Evolutionary conservation across 2,329 filamentous ascomycete genomes (phyloP), one percentile per base, ranked within the genome.

Genomic region (Aspergillus pseudoglaucus): DNA sequence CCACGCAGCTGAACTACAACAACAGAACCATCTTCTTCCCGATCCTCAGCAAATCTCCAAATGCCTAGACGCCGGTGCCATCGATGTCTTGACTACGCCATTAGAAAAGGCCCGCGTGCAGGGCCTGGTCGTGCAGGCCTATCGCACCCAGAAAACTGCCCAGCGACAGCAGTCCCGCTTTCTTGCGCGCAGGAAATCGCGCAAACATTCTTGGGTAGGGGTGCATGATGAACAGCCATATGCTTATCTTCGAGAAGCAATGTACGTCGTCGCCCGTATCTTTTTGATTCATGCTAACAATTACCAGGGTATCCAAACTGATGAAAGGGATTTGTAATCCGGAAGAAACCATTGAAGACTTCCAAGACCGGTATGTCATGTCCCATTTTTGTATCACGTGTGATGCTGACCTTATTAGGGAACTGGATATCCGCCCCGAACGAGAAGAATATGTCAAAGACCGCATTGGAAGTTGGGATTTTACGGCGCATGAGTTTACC

Each of bases 121-220:
- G 50, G 83, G 84, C 25, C 75, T 95, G 44, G 84, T 87, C 51
- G 82, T 93, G 14, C 89, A 91, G 64, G 89, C 87, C 40, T 95
- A 94, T 70, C 84, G 86, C 58, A 83, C 85, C 42, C 85, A 88
- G 61, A 87, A 87, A 66, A 83, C 90, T 58, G 85, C 87, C 18
- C 76, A 80, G 30, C 83, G 81, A 60, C 86, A 90, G 60, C 84
- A 89, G 61, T 79, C 85, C 50, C 81, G 83, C 15, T 78, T 90
- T 52, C 64, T 90, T 48, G 85, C 87, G 50, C 75, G 85, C 50
- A 85, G 85, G 61, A 83, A 85, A 56, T 83, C 84, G 40, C 80
- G 90, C 47, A 94, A 94, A 67, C 81, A 89, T 46, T 95, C 90
- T 0, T 95, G 90, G 90, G 89, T 95, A 38, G 90, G 90, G 22